Percentiles rank a stretch among this genome's conserved stretches.
Evolutionary conservation across 1,139 yeast species (phyloP).

Genomic region (Pichia sorboxylosa): DNA sequence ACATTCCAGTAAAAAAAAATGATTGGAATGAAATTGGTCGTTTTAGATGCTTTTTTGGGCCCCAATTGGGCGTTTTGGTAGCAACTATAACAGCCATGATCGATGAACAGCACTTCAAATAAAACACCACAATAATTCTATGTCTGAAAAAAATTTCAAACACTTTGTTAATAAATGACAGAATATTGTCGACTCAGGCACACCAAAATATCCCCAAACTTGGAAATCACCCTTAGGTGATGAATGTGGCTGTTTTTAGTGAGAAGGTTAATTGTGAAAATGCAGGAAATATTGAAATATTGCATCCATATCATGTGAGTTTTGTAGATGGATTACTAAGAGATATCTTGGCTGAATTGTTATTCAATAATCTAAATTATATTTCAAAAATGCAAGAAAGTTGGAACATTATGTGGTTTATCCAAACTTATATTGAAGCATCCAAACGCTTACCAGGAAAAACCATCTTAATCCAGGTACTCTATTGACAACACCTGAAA

Average conservation of each 20-base stretch:
- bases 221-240: constrained; percentile 42
- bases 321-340: constrained; percentile 57
- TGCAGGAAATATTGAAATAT: constrained; percentile 77
- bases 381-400: constrained; percentile 76
- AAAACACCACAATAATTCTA: background rate
- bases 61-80: background rate
- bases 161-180: constrained; percentile 1
- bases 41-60: too few relatives aligned
- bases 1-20: too few relatives aligned
- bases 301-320: constrained; percentile 68
- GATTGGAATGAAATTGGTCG: too few relatives aligned
- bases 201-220: constrained; percentile 46
- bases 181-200: constrained; percentile 54
- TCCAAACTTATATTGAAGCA: constrained; percentile 62
- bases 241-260: constrained; percentile 60
- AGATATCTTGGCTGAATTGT: constrained; percentile 61
- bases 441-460: constrained; percentile 61
- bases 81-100: constrained; percentile 3
- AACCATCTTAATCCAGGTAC: constrained; percentile 70
- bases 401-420: constrained; percentile 76
- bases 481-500: constrained; percentile 88
- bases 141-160: constrained; percentile 3
- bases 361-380: constrained; percentile 61
- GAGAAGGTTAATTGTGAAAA: constrained; percentile 82
- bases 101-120: background rate